Evolutionary conservation across 1,139 yeast genomes (phyloP), one percentile per base, ranked within the genome.

Genomic region (Yamadazyma taylorii): DNA sequence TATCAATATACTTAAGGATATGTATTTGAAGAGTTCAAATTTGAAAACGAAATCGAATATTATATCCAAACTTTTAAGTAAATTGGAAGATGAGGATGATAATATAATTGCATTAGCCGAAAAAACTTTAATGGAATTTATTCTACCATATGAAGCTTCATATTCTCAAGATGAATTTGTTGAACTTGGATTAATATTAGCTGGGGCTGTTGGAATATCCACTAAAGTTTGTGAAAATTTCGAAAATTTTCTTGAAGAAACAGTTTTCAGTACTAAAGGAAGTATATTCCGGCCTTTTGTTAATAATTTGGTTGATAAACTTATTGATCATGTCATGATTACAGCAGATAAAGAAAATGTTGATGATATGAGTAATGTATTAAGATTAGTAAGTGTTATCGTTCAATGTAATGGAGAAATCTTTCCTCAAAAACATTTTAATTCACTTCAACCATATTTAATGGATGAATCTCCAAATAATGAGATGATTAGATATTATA

Each of bases 11-110:
- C 64, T 79, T 21, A 67, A 63, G 32, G 69, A 60, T 13, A 68
- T 86, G 49, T 84, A 78, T 50, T 22, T 43, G 2, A 53, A 51
- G 15, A 53, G 65, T 2, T 56, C 71, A 35, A 53, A 62, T 17
- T 33, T 41, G 1, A 50, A 53, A 0, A 60, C 77, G 2, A 73
- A 67, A 44, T 57, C 67, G 0, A 65, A 58, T 32, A 72, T 83
- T 3, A 61, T 79, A 2, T 71, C 73, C 11, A 72, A 68, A 35
- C 56, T 86, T 5, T 55, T 87, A 7, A 60, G 63, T 41, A 66
- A 84, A 40, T 45, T 80, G 2, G 82, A 81, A 30, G 95, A 86
- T 51, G 92, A 83, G 47, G 95, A 87, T 46, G 81, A 78, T 32
- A 46, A 63, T 1, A 68, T 85, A 2, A 61, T 71, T 15, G 76